Conservation (phyloP, 257 asterid genomes). For the Nicotiana paniculata region DNA sequence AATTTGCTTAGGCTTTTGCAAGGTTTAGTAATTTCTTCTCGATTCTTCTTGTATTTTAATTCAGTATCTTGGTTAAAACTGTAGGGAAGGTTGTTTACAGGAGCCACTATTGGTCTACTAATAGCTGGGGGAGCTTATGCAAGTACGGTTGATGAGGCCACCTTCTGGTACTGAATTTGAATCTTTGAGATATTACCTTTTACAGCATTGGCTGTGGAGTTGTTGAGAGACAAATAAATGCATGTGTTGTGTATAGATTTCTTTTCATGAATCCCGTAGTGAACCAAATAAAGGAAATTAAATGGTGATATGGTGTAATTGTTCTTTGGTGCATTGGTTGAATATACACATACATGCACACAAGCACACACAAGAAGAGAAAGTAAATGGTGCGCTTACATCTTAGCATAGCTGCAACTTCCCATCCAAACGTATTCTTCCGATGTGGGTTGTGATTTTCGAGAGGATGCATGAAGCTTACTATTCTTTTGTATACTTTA, state of each 20-base stretch:
- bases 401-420: background rate
- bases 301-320: background rate
- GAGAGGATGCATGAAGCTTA: background rate
- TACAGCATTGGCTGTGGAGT: background rate
- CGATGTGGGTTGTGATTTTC: background rate
- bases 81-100: constrained; percentile 90
- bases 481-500: background rate
- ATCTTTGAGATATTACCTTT: background rate
- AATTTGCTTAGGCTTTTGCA: background rate
- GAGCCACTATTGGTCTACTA: constrained; percentile 75
- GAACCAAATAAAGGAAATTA: background rate
- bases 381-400: background rate
- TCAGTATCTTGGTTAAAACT: constrained; percentile 22
- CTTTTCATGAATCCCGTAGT: background rate
- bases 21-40: background rate
- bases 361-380: background rate
- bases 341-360: background rate
- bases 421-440: background rate
- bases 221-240: background rate
- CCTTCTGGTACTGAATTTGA: constrained; percentile 65
- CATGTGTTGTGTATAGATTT: background rate
- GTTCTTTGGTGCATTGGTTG: background rate
- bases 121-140: constrained; percentile 98
- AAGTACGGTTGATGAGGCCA: constrained; percentile 97
- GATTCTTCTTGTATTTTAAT: background rate